Conservation (phyloP, 305 asterid genomes). For the Fraxinus platypoda region DNA sequence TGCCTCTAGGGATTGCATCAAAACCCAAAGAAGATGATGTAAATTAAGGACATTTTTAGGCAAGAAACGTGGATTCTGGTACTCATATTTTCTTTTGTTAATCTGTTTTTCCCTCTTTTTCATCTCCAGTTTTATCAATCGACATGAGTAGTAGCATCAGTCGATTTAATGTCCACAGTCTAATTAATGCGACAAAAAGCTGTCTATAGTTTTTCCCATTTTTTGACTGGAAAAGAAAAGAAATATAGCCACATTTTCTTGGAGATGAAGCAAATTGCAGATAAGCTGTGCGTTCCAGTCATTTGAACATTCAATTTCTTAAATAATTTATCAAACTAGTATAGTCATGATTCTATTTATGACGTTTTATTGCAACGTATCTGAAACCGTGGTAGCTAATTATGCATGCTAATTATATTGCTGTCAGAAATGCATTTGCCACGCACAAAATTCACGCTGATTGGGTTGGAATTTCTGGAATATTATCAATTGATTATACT, state of each 20-base stretch:
- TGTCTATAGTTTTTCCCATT: background rate
- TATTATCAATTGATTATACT: background rate
- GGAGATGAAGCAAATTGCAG: background rate
- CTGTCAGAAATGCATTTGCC: background rate
- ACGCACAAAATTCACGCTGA: background rate
- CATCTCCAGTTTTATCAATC: background rate
- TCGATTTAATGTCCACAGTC: background rate
- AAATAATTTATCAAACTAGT: no score
- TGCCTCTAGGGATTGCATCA: constrained; percentile 12
- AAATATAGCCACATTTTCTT: background rate
- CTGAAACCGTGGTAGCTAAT: background rate
- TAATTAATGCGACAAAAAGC: background rate
- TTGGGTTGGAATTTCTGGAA: background rate
- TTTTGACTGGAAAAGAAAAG: background rate
- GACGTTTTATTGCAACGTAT: background rate
- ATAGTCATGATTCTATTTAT: background rate
- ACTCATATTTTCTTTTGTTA: background rate
- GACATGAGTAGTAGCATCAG: background rate
- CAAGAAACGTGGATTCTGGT: constrained; percentile 18
- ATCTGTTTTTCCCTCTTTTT: background rate
- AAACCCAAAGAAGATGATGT: constrained; percentile 32
- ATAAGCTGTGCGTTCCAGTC: background rate
- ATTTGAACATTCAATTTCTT: background rate
- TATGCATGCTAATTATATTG: background rate
- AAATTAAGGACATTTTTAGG: constrained; percentile 5